phyloP scores from a whole-genome alignment of 495 filamentous ascomycete species.

The Pyrenula aspistea region DNA sequence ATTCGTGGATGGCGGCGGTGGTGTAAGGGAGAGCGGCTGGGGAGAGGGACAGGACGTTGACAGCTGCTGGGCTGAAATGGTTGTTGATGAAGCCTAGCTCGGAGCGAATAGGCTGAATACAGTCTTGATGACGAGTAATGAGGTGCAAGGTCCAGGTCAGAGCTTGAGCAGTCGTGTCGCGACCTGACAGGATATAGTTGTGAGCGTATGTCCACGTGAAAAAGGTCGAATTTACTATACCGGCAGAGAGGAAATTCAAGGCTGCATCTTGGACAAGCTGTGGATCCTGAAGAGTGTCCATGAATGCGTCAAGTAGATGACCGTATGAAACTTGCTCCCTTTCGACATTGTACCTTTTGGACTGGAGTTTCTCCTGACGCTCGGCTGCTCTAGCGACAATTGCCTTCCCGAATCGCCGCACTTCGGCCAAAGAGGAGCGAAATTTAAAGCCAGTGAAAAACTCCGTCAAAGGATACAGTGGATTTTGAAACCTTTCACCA shows the following conservation, averaged over 20 bases:
- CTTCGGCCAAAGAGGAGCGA: constrained; percentile 26
- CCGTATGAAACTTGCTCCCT: constrained; percentile 22
- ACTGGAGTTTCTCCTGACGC: background rate
- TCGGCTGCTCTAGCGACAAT: constrained; percentile 35
- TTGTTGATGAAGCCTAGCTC: background rate
- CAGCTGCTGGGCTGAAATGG: background rate
- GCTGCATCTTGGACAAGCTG: constrained; percentile 43
- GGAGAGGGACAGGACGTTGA: constrained; percentile 25
- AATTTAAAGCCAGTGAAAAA: constrained; percentile 31
- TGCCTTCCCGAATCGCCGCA: constrained; percentile 34
- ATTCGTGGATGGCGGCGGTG: constrained; percentile 44
- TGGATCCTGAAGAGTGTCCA: constrained; percentile 15
- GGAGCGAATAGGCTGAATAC: constrained; percentile 7
- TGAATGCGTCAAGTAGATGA: constrained; percentile 35
- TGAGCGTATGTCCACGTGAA: too few species aligned
- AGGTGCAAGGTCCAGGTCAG: constrained; percentile 49
- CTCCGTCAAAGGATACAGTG: constrained; percentile 43
- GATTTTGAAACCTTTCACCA: constrained; percentile 49
- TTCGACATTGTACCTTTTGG: constrained; percentile 9
- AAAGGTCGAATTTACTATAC: too few species aligned
- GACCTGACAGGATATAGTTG: too few species aligned
- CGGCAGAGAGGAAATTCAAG: constrained; percentile 47
- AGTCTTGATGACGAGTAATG: constrained; percentile 33
- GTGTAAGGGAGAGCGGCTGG: constrained; percentile 36
- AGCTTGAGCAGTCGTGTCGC: constrained; percentile 50